Percentiles rank a stretch among this genome's conserved stretches.
These are phyloP conservation scores for Hypoxylon sp. DNA, from an alignment of 2,329 filamentous ascomycete genomes.

Conservation along the genomic window DNA sequence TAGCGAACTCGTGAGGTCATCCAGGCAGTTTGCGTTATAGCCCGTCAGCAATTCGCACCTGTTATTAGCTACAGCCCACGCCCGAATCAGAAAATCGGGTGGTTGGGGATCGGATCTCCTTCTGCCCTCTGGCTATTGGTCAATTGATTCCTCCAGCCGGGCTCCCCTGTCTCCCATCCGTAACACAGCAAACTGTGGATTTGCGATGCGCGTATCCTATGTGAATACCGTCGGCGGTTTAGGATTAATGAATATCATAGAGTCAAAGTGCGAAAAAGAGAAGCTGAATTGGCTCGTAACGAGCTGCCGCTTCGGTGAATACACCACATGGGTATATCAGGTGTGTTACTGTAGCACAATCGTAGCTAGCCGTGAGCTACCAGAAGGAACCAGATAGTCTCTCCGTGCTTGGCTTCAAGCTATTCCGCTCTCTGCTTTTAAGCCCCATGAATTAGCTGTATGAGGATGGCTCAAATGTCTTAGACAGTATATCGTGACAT, in stretches of 20 bases:
- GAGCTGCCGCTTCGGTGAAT: constrained; percentile 34
- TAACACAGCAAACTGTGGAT: constrained; percentile 43
- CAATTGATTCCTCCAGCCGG: constrained; percentile 37
- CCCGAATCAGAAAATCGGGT: constrained; percentile 40
- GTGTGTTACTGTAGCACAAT: constrained; percentile 35
- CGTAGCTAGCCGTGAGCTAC: constrained; percentile 27
- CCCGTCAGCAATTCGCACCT: constrained; percentile 23
- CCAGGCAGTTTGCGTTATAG: constrained; percentile 12
- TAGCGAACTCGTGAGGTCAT: constrained; percentile 32
- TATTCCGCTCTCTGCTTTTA: constrained; percentile 34
- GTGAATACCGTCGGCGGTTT: constrained; percentile 19
- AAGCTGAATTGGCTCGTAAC: background rate
- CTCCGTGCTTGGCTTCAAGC: constrained; percentile 30
- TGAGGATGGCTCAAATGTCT: constrained; percentile 37
- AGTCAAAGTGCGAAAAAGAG: constrained; percentile 2
- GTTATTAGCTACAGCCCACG: constrained; percentile 34
- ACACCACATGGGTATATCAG: constrained; percentile 39
- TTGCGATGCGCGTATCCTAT: constrained; percentile 34
- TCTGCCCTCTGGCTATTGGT: constrained; percentile 37
- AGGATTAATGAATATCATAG: constrained; percentile 24
- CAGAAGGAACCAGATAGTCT: constrained; percentile 27
- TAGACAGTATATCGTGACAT: constrained; percentile 42
- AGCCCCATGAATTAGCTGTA: constrained; percentile 37
- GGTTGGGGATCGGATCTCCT: constrained; percentile 41
- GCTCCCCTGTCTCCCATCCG: constrained; percentile 41